Evolutionary conservation across 1,284 basidiomycete species (phyloP), one percentile per base, ranked within the genome.

Genomic region (Leccinum pachyderme): DNA sequence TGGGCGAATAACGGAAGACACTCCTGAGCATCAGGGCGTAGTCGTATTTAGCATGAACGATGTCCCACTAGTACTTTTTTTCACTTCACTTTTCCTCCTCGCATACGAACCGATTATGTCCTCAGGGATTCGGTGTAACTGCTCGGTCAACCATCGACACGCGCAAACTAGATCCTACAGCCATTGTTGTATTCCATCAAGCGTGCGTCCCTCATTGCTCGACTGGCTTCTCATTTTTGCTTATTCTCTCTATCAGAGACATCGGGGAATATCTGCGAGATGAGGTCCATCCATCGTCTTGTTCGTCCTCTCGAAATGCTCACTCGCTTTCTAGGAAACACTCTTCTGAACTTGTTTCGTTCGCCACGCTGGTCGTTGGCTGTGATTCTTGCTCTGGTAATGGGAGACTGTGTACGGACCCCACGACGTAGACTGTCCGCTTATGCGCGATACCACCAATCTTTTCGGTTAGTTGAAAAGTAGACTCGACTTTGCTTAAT

Each of bases 1-100:
- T 27, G 96, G 97, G n/a, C 83, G 96, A 63, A 98, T 99, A 70
- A 98, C 97, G 51, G 97, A 99, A 71, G 97, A 99, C 69, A 98
- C 95, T 5, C 95, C 96, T 12, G 97, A 99, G 69, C 97, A 99
- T 71, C 96, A 98, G 68, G 97, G 97, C 56, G 97, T 99, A 2
- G 93, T 99, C 9, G 87, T 99, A 32, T 96, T 87, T 75, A 95
- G 87, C 70, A 99, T 99, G 96, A 89, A 80, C 60, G 95, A 98
- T 71, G 81, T 92, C 15, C 95, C 95, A 61, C 75, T 98, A 60
- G 94, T 93, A 68, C 61, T 82, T 73, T 15, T 15, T 25, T 13
- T 2, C n/a, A 0, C 7, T 22, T 15, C 22, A 61, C 25, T 32
- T 47, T 47, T 53, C 56, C 51, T 31, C 39, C n/a, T 39, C 45